phyloP scores from a whole-genome alignment of 2,329 filamentous ascomycete species.

The Epichloe brachyelytri region DNA sequence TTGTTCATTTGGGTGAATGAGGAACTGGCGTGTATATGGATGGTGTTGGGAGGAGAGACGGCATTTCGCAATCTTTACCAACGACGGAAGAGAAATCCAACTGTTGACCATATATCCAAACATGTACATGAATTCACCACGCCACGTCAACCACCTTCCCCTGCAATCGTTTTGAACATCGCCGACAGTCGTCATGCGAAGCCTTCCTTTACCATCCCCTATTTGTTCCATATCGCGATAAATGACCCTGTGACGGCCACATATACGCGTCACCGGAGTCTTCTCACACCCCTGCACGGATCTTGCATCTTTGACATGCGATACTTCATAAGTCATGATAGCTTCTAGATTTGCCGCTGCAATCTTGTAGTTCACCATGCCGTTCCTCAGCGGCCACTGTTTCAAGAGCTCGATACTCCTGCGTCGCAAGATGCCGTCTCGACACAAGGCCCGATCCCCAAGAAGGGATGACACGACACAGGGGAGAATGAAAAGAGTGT shows the following conservation, averaged over 20 bases:
- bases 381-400: conserved; percentile 2
- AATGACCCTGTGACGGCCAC: neutral
- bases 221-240: neutral
- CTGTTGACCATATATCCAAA: neutral
- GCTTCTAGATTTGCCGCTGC: neutral
- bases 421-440: neutral
- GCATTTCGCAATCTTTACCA: no score
- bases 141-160: neutral
- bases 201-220: neutral
- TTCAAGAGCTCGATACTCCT: neutral
- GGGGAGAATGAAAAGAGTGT: conserved; percentile 2
- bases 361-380: conserved; percentile 4
- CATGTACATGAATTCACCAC: neutral
- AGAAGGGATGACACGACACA: neutral
- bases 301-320: neutral
- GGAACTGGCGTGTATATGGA: neutral
- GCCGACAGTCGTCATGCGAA: neutral
- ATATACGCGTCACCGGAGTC: neutral
- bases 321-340: conserved; percentile 1
- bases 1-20: neutral
- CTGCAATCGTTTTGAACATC: neutral
- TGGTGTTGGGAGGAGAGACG: no score
- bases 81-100: no score
- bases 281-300: neutral
- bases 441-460: conserved; percentile 1